Percentiles rank a stretch among this genome's conserved stretches.
Conservation (phyloP, 345 rosid genomes). For the Citrus inodora region DNA sequence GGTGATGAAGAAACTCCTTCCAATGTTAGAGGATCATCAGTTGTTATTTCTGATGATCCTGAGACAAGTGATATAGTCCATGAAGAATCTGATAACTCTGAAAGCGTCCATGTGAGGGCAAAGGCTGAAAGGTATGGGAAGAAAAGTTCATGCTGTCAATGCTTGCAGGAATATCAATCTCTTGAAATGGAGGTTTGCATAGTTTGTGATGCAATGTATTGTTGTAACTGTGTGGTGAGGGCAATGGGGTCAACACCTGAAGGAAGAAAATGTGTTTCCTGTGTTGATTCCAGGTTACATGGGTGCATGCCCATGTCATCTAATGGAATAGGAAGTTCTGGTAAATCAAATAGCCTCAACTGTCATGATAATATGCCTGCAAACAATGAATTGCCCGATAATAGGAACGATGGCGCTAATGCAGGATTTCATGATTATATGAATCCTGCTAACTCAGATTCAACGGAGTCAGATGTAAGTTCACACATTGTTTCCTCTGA, state of each 20-base stretch:
- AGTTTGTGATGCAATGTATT: conserved; percentile 83
- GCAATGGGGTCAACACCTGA: conserved; percentile 93
- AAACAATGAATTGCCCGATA: conserved; percentile 5
- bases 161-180: conserved; percentile 57
- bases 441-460: conserved; percentile 26
- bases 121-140: conserved; percentile 59
- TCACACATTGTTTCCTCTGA: conserved; percentile 36
- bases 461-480: conserved; percentile 22
- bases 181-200: conserved; percentile 73
- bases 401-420: conserved; percentile 5
- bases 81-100: conserved; percentile 39
- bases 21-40: conserved; percentile 39
- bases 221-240: conserved; percentile 60
- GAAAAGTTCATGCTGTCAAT: conserved; percentile 67
- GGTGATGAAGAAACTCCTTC: conserved; percentile 16
- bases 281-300: conserved; percentile 49
- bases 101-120: conserved; percentile 27
- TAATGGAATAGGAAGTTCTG: conserved; percentile 24
- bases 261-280: conserved; percentile 77
- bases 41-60: conserved; percentile 58
- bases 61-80: conserved; percentile 27
- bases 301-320: conserved; percentile 5
- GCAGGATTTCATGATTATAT: conserved; percentile 24
- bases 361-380: conserved; percentile 16
- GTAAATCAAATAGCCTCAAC: conserved; percentile 13